Evolutionary conservation across 1,284 basidiomycete species (phyloP), one percentile per base, ranked within the genome.

Genomic region (Irpex sp.): DNA sequence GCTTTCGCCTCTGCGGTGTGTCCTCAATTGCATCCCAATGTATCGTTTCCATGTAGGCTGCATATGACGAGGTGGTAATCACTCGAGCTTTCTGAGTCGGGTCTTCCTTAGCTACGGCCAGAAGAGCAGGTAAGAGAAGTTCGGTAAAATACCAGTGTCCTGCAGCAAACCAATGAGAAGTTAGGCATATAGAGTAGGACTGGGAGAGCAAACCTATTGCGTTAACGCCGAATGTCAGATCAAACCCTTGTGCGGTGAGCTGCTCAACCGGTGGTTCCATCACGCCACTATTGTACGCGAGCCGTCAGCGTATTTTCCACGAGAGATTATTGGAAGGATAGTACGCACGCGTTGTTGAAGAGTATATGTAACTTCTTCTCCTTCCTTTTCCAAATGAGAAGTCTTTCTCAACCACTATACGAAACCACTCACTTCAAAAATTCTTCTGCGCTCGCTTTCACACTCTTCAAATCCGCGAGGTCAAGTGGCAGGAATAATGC

Each of bases 261-360:
- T 67, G 58, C 15, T 69, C 70, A 1, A 70, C 37, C 33, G 17
- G 31, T 46, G 50, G n/a, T 26, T 26, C 21, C 49, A 51, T 51
- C 19, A 51, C 19, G 4, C 49, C 49, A 4, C 49, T 51, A 26
- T 33, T 33, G 31, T 6, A 33, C 5, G 31, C 31, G 5, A 33
- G 31, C 5, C 5, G 5, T 33, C 31, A 33, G 31, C 5, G 31
- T 33, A 6, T 33, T 6, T 6, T 33, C 31, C 5, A 33, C 5
- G 5, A 33, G 5, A 33, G 31, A 33, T 33, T 6, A 6, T 6
- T 33, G 5, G 1, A 33, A 6, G 5, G 3, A 33, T 33, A 4
- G 26, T 26, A 58, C 77, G 61, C 57, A 84, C 80, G 77, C 82
- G 62, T 83, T 83, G 70, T 85, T 84, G 66, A 81, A 81, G 6